Conservation (phyloP, 2,329 filamentous ascomycete species). For the Calonectria ilicicola region DNA sequence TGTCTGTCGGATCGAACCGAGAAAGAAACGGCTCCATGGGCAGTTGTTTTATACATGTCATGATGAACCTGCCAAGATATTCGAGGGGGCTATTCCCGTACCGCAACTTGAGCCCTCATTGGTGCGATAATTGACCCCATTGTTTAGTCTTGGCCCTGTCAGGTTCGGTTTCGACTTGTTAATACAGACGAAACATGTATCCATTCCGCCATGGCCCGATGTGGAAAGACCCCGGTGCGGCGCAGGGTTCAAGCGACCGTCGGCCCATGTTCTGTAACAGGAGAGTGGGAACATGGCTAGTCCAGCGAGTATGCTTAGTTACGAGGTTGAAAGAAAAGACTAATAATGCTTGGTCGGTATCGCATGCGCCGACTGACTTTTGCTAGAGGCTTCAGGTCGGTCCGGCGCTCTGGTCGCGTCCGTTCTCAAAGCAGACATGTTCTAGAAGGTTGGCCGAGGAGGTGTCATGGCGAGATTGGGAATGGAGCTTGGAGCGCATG, state of each 20-base stretch:
- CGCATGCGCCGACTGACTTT: not conserved
- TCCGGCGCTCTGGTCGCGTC: not conserved
- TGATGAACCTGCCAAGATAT: constrained; percentile 4
- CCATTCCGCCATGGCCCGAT: not conserved
- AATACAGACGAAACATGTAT: constrained; percentile 20
- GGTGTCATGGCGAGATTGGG: not conserved
- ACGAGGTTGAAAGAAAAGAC: not conserved
- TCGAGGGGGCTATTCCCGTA: not conserved
- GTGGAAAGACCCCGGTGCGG: not conserved
- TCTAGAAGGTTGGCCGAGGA: not conserved
- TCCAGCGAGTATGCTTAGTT: constrained; percentile 4
- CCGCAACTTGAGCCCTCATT: not conserved
- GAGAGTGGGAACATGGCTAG: not conserved
- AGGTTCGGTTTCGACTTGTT: constrained; percentile 9
- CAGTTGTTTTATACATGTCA: constrained; percentile 4
- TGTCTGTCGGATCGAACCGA: not conserved
- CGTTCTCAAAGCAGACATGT: not conserved
- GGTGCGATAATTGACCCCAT: constrained; percentile 16
- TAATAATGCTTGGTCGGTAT: not conserved
- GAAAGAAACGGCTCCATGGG: not conserved
- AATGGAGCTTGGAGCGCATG: not conserved
- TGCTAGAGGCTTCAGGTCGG: not conserved
- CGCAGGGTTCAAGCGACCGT: not conserved
- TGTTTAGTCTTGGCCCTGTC: not conserved
- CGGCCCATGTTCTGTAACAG: constrained; percentile 1